Conservation (phyloP, 192 early-diverging fungal genomes). For the Gigaspora rosea region DNA sequence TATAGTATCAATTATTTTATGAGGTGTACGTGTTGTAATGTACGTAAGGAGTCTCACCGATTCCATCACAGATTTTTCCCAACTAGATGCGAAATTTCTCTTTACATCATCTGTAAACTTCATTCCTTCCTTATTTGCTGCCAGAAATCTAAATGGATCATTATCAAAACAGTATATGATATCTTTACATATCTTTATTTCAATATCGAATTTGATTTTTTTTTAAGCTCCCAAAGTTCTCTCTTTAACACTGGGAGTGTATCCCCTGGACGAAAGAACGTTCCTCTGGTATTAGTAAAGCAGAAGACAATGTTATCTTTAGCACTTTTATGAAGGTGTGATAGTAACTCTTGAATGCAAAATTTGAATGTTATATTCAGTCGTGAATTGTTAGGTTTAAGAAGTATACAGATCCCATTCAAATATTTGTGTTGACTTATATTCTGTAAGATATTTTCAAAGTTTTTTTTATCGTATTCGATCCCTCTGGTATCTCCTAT, state of each 20-base stretch:
- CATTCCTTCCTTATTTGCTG: conserved; percentile 33
- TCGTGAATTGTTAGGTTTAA: too few relatives aligned
- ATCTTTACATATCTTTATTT: neutral
- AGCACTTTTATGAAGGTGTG: too few relatives aligned
- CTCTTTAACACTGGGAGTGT: conserved; percentile 30
- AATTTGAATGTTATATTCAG: too few relatives aligned
- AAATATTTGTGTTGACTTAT: too few relatives aligned
- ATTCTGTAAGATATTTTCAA: too few relatives aligned
- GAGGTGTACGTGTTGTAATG: conserved; percentile 28
- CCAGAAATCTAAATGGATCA: conserved; percentile 39
- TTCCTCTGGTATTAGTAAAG: too few relatives aligned
- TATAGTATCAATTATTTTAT: conserved; percentile 36
- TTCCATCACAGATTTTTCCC: conserved; percentile 36
- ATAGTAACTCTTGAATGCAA: too few relatives aligned
- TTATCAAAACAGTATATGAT: conserved; percentile 38
- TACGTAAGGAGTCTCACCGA: conserved; percentile 28
- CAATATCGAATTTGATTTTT: conserved; percentile 23
- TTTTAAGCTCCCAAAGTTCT: conserved; percentile 18
- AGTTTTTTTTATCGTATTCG: too few relatives aligned
- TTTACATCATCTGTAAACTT: conserved; percentile 20
- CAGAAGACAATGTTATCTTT: too few relatives aligned
- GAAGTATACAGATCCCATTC: too few relatives aligned
- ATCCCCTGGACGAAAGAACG: too few relatives aligned
- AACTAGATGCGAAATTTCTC: conserved; percentile 34
- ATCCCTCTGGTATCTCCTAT: too few relatives aligned